Conservation (phyloP, 148 eudicot species). For the Chenopodium formosanum region DNA sequence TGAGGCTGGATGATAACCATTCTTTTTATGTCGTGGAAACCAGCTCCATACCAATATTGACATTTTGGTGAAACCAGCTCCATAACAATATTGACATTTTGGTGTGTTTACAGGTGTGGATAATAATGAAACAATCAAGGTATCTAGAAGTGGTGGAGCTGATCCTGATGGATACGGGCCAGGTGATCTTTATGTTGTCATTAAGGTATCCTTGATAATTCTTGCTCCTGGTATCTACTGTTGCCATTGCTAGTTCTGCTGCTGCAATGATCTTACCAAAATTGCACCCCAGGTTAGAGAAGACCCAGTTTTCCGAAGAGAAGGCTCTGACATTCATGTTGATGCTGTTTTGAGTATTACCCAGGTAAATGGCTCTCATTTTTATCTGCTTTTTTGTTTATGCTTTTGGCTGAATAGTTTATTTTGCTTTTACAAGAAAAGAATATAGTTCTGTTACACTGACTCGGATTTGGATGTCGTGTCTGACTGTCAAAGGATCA, state of each 20-base stretch:
- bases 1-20: neutral
- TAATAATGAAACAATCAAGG: conserved; percentile 63
- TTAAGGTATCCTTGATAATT: conserved; percentile 49
- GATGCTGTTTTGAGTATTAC: conserved; percentile 74
- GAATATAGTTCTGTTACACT: too few species aligned
- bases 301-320: conserved; percentile 93
- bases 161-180: conserved; percentile 94
- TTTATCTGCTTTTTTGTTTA: neutral
- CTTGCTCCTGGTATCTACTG: neutral
- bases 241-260: neutral
- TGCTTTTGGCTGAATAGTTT: neutral
- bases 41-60: too few species aligned
- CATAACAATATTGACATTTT: neutral
- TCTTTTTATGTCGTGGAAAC: neutral
- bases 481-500: too few species aligned
- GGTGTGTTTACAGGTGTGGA: conserved; percentile 59
- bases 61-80: neutral
- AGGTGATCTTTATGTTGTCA: conserved; percentile 76
- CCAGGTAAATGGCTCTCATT: conserved; percentile 44
- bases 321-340: conserved; percentile 88
- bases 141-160: conserved; percentile 76
- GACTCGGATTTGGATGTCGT: too few species aligned
- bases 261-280: neutral
- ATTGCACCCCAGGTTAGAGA: conserved; percentile 61
- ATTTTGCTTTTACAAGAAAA: neutral